Evolutionary conservation across 495 filamentous ascomycete genomes (phyloP), one percentile per base, ranked within the genome.

Genomic region (Xylaria grammica): DNA sequence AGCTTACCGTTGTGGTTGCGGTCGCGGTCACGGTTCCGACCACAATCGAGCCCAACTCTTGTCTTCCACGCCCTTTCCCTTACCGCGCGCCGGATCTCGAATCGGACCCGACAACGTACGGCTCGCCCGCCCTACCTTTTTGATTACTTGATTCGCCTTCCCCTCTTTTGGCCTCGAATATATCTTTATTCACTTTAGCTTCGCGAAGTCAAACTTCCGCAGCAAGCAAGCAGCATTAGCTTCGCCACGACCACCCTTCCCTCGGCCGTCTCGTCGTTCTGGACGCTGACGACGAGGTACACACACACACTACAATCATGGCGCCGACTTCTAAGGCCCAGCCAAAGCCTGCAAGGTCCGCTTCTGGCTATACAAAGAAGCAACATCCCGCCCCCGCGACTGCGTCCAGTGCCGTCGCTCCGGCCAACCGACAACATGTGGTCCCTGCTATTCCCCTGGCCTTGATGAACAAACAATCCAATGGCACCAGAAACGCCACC

Each of bases 401-500:
- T n/a, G n/a, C 20, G 42, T 40, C 50, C 24, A 44, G 65, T 22
- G 61, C 57, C 15, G 38, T 36, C 50, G 55, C 54, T 36, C 27
- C 64, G 45, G 32, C 53, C 26, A 48, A 62, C 17, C 76, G 75
- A 58, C 74, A 73, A 20, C 51, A 69, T 27, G 72, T 77, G 7
- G 57, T 78, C 6, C 77, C 78, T 55, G 78, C 75, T 17, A 77
- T 80, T 46, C 78, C 78, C 15, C 67, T 80, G 42, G 65, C 76
- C 19, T 75, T 76, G 49, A 72, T 79, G 30, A 66, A 74, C 49
- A 78, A 76, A 53, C 74, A 69, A 54, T 46, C 52, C 53, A 63
- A 64, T 20, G 19, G 44, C 34, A 24, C 58, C 53, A 54, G 70
- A 67, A 59, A 62, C 42, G 13, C 42, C 24, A 32, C 44, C 54